Evolutionary conservation across 2,329 filamentous ascomycete genomes (phyloP).

Genomic region (Colletotrichum coccodes): DNA sequence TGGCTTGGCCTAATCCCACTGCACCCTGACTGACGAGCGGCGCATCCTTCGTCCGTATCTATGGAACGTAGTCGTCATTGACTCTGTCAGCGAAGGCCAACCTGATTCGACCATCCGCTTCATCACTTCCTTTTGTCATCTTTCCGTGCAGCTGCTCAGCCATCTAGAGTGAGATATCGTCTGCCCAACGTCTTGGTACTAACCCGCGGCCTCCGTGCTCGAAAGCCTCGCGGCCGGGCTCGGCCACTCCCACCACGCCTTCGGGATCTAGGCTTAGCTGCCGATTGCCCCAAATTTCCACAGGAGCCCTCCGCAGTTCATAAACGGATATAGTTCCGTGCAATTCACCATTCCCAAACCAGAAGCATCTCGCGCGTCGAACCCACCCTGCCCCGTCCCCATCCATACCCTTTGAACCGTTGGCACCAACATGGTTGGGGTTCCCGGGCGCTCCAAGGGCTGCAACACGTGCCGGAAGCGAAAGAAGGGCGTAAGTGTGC

Average conservation of each 20-base stretch:
- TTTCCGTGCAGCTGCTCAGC: background rate
- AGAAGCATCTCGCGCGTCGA: slow-evolving; percentile 21
- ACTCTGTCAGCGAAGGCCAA: background rate
- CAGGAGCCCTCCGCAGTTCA: background rate
- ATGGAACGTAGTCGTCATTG: slow-evolving; percentile 3
- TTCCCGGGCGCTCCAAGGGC: slow-evolving; percentile 35
- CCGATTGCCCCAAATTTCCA: background rate
- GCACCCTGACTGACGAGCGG: background rate
- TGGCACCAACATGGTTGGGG: slow-evolving; percentile 33
- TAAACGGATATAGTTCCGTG: background rate
- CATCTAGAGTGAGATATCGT: background rate
- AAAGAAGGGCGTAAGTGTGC: slow-evolving; percentile 35
- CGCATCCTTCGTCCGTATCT: background rate
- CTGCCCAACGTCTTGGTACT: background rate
- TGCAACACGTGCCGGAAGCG: slow-evolving; percentile 35
- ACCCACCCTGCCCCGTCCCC: background rate
- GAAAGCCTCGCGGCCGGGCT: too few relatives aligned
- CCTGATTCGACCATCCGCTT: background rate
- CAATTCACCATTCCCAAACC: slow-evolving; percentile 1
- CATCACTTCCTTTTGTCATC: background rate
- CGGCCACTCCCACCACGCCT: background rate
- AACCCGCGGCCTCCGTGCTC: background rate
- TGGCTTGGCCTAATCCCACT: background rate
- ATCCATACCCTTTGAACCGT: background rate
- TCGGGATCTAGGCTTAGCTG: background rate